Evolutionary conservation across 2,329 filamentous ascomycete genomes (phyloP), one percentile per base, ranked within the genome.

Genomic region (Ustulina deusta): DNA sequence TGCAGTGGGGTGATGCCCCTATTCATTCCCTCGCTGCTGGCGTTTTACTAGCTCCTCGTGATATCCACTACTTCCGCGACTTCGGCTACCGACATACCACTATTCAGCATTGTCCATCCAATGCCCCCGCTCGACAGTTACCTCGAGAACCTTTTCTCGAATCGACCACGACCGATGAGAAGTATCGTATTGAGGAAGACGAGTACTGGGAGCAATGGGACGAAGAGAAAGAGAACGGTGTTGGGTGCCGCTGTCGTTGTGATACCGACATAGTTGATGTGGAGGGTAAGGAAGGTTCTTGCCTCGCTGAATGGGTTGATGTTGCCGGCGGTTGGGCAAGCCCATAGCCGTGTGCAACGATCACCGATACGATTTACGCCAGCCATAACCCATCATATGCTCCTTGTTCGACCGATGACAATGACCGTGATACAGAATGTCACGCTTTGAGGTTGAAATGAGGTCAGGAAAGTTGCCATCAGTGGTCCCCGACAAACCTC

Each of bases 1-100:
- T 65, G 40, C 76, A 97, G 93, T 99, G 96, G 96, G 96, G 96
- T 82, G 96, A 99, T 82, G 96, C 96, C 65, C 96, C 96, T 15
- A 97, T 99, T 74, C 96, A 99, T 83, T 99, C 96, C 42, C 91
- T 99, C 59, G 96, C 96, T 32, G 95, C 96, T 29, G 96, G 96
- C 73, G 92, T 91, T 38, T 89, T 99, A 17, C 87, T 99, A 36
- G 86, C 89, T 2, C 90, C 92, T 54, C 85, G 86, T 62, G 94
- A 99, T 77, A 93, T 99, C 68, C 96, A 99, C 82, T 99, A 99
- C 83, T 99, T 99, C 90, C 93, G 96, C 74, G 96, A 99, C 80
- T 95, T 98, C 81, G 96, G 96, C 63, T 99, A 99, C 83, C 89
- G 96, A 77, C 96, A 99, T 81, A 99, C 96, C 6, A 99, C 96